Evolutionary conservation across 208 protist species (phyloP).

Genomic region (Leishmania mexicana): DNA sequence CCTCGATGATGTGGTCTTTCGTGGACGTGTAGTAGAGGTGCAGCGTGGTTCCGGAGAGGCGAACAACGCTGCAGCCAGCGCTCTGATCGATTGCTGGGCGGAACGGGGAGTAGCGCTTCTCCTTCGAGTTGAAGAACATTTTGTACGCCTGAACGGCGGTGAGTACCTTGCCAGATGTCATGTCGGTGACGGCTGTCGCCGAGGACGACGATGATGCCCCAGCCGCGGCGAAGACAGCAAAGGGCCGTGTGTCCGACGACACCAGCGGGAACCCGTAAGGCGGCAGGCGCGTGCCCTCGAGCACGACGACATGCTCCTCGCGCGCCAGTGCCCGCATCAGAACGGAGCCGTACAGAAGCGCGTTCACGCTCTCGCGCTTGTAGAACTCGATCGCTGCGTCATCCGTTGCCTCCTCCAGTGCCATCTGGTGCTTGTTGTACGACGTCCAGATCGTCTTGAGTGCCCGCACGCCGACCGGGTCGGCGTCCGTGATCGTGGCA

Average conservation of each 20-base stretch:
- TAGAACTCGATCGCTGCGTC: constrained; percentile 51
- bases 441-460: constrained; percentile 71
- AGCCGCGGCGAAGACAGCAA: constrained; percentile 13
- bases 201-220: constrained; percentile 1
- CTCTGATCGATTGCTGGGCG: constrained; percentile 67
- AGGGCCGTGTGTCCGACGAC: constrained; percentile 75
- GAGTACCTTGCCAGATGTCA: constrained; percentile 51
- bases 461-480: constrained; percentile 59
- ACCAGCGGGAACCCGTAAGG: constrained; percentile 78
- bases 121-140: constrained; percentile 55
- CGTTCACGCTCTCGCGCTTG: constrained; percentile 78
- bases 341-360: constrained; percentile 75
- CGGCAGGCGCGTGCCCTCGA: constrained; percentile 38
- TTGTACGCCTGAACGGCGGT: constrained; percentile 66
- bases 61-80: constrained; percentile 75
- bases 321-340: constrained; percentile 76
- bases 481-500: constrained; percentile 36
- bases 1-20: constrained; percentile 68
- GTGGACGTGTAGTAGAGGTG: constrained; percentile 87
- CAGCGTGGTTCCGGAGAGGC: constrained; percentile 65
- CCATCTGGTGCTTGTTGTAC: constrained; percentile 74
- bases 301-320: constrained; percentile 51
- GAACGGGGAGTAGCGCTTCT: constrained; percentile 61
- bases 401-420: constrained; percentile 54
- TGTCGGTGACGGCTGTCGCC: constrained; percentile 52